These are phyloP conservation scores for Aphanocladium album DNA, from an alignment of 2,329 filamentous ascomycete species.

Conservation along the genomic window DNA sequence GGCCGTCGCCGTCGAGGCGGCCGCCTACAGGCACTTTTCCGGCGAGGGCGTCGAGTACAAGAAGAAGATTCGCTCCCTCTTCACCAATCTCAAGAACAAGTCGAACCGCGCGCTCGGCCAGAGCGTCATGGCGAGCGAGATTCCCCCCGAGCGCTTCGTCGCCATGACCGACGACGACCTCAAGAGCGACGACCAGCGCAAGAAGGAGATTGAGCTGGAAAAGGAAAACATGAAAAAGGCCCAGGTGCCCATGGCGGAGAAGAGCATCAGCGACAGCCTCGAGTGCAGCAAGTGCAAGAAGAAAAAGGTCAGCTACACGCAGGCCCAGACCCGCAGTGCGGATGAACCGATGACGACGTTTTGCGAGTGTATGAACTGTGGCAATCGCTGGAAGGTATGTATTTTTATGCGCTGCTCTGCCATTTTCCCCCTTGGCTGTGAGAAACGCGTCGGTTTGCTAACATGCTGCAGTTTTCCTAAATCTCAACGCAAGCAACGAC, in stretches of 20 bases:
- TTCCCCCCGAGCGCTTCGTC: conserved; percentile 70
- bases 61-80: conserved; percentile 85
- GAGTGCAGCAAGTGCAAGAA: conserved; percentile 89
- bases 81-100: conserved; percentile 91
- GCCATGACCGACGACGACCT: conserved; percentile 86
- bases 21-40: conserved; percentile 65
- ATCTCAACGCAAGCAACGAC: not conserved
- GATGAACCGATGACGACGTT: conserved; percentile 89
- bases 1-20: conserved; percentile 76
- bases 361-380: conserved; percentile 66
- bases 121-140: conserved; percentile 69
- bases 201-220: conserved; percentile 69
- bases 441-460: not conserved
- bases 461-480: conserved; percentile 5
- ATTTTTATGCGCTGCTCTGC: not conserved
- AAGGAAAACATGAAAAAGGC: conserved; percentile 96
- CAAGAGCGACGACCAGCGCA: conserved; percentile 76
- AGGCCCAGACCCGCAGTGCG: conserved; percentile 91
- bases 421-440: not conserved
- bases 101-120: conserved; percentile 73
- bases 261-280: conserved; percentile 81
- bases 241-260: conserved; percentile 88
- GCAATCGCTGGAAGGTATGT: conserved; percentile 66
- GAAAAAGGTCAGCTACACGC: conserved; percentile 91
- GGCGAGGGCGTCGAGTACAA: conserved; percentile 73